Percentiles rank a stretch among this genome's conserved stretches.
Conservation (phyloP, 768 basidiomycete genomes). For the Rhodocollybia butyracea region DNA sequence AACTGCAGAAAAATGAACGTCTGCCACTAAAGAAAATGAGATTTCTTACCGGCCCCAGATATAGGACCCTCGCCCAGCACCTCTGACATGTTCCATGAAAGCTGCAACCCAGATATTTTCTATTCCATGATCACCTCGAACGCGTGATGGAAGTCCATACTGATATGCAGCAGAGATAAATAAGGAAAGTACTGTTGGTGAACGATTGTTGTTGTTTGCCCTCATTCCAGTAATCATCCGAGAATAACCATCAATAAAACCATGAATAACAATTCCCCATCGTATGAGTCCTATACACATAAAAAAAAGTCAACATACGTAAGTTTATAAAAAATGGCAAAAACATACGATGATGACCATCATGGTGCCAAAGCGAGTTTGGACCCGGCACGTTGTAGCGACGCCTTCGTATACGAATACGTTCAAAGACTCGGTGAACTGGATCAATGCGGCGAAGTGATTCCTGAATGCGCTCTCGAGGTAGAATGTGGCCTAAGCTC, state of each 20-base stretch:
- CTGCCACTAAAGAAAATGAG: not conserved
- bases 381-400: constrained; percentile 11
- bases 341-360: constrained; percentile 14
- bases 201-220: constrained; percentile 16
- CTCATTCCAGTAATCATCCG: constrained; percentile 12
- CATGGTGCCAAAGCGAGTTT: constrained; percentile 15
- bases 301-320: not conserved
- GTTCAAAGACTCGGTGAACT: constrained; percentile 13
- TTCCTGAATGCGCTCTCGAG: constrained; percentile 8
- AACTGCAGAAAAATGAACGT: constrained; percentile 8
- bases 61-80: constrained; percentile 21
- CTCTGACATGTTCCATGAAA: constrained; percentile 23
- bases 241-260: constrained; percentile 28
- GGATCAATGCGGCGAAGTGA: constrained; percentile 13
- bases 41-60: constrained; percentile 20
- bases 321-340: not conserved
- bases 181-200: constrained; percentile 13
- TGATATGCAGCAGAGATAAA: constrained; percentile 14
- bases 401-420: constrained; percentile 6
- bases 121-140: constrained; percentile 21
- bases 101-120: constrained; percentile 25
- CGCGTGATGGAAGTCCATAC: constrained; percentile 18
- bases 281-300: constrained; percentile 23
- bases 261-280: constrained; percentile 27
- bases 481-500: constrained; percentile 11